Conservation (phyloP, 805 yeast species). For the Starmerella gropengiesseri region DNA sequence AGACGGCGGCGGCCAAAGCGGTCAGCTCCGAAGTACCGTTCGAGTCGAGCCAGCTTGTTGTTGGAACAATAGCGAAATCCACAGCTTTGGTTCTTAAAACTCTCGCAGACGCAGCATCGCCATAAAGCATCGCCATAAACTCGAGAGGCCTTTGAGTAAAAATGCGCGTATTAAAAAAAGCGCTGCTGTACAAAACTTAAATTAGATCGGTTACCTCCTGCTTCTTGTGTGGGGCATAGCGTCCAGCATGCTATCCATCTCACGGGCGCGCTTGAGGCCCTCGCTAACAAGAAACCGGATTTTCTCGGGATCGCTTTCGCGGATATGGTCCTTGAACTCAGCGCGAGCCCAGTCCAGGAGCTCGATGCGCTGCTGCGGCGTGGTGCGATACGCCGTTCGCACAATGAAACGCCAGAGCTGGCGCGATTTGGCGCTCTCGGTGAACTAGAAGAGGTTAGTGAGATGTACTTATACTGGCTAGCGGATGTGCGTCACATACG, state of each 20-base stretch:
- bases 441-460: conserved; percentile 25
- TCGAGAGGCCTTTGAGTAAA: no score
- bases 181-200: no score
- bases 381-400: conserved; percentile 27
- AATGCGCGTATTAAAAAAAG: no score
- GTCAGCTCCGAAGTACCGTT: background rate
- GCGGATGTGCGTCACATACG: conserved; percentile 21
- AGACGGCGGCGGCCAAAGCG: background rate
- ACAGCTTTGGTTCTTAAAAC: background rate
- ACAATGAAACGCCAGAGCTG: conserved; percentile 29
- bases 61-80: background rate
- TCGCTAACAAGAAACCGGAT: conserved; percentile 28
- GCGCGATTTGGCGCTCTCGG: conserved; percentile 29
- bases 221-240: background rate
- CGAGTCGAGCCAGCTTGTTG: background rate
- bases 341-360: conserved; percentile 29
- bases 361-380: conserved; percentile 24
- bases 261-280: conserved; percentile 29
- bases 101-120: background rate
- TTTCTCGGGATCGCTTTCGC: conserved; percentile 27
- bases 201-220: background rate
- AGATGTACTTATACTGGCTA: background rate
- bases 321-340: conserved; percentile 27
- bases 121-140: no score
- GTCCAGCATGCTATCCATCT: conserved; percentile 25